Conservation (phyloP, 2,329 filamentous ascomycete genomes). For the Stagonosporopsis chrysanthemi region DNA sequence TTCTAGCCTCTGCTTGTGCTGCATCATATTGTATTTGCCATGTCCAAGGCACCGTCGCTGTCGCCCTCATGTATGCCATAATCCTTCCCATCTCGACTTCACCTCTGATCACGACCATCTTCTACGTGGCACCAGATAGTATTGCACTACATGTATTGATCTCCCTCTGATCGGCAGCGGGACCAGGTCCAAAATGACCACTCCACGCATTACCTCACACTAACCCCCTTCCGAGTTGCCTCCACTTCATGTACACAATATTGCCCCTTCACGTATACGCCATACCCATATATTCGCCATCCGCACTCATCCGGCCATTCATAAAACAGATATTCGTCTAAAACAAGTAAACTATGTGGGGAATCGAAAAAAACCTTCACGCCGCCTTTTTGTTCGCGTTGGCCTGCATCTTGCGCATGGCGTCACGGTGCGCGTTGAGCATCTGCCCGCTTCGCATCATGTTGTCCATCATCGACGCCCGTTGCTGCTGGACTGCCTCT, state of each 20-base stretch:
- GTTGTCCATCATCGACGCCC: slow-evolving; percentile 72
- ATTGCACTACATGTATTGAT: not conserved
- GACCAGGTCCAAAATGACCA: no score
- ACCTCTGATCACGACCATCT: no score
- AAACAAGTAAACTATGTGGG: slow-evolving; percentile 5
- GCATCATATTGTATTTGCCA: no score
- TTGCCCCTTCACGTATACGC: not conserved
- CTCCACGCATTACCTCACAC: no score
- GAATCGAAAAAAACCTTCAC: slow-evolving; percentile 16
- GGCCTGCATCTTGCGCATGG: slow-evolving; percentile 80
- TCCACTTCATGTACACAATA: not conserved
- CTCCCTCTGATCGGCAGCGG: not conserved
- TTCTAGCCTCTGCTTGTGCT: no score
- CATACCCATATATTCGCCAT: not conserved
- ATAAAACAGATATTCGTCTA: slow-evolving; percentile 5
- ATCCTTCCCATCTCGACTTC: not conserved
- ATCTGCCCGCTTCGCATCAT: slow-evolving; percentile 79
- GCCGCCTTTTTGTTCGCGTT: slow-evolving; percentile 54
- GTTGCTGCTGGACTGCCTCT: slow-evolving; percentile 63
- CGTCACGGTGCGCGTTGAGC: slow-evolving; percentile 78
- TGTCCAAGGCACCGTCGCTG: no score
- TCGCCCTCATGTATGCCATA: not conserved
- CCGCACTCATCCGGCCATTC: slow-evolving; percentile 1
- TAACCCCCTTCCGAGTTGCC: not conserved
- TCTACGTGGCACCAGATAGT: no score